A percentile compares a stretch with the other conserved stretches of the same genome.
Conservation (phyloP, 495 filamentous ascomycete genomes). For the Aspergillus ostianus region DNA sequence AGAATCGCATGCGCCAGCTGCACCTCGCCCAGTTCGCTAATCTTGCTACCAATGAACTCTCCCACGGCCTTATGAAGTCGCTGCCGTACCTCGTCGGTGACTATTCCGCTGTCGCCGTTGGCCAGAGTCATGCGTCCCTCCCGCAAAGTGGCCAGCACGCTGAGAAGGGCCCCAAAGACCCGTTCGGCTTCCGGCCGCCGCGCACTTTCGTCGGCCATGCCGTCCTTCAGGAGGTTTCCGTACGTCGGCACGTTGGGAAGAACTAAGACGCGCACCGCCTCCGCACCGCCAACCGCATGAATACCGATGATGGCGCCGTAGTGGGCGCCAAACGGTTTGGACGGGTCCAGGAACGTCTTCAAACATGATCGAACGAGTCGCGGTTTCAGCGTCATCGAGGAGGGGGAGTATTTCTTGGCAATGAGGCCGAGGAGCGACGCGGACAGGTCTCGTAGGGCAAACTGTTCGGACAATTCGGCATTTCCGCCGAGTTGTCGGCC, state of each 20-base stretch:
- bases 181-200: conserved; percentile 59
- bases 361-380: conserved; percentile 88
- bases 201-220: conserved; percentile 53
- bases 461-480: conserved; percentile 59
- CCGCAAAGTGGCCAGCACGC: conserved; percentile 52
- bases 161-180: conserved; percentile 59
- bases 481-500: conserved; percentile 73
- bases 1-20: conserved; percentile 39
- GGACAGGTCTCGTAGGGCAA: conserved; percentile 77
- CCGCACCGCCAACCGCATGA: conserved; percentile 68
- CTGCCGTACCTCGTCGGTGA: conserved; percentile 52
- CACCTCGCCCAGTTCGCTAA: conserved; percentile 50
- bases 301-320: conserved; percentile 85
- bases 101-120: conserved; percentile 45
- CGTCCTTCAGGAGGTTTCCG: conserved; percentile 68
- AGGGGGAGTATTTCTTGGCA: conserved; percentile 68
- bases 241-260: conserved; percentile 78
- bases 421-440: conserved; percentile 74
- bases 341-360: conserved; percentile 83
- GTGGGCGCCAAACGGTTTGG: conserved; percentile 73
- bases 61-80: conserved; percentile 61
- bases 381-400: conserved; percentile 74
- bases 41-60: conserved; percentile 49
- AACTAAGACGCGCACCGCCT: conserved; percentile 76
- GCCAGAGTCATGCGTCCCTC: conserved; percentile 32